Base-by-base conservation (phyloP, 805 yeast genomes). In the Kodamaea restingae region DNA sequence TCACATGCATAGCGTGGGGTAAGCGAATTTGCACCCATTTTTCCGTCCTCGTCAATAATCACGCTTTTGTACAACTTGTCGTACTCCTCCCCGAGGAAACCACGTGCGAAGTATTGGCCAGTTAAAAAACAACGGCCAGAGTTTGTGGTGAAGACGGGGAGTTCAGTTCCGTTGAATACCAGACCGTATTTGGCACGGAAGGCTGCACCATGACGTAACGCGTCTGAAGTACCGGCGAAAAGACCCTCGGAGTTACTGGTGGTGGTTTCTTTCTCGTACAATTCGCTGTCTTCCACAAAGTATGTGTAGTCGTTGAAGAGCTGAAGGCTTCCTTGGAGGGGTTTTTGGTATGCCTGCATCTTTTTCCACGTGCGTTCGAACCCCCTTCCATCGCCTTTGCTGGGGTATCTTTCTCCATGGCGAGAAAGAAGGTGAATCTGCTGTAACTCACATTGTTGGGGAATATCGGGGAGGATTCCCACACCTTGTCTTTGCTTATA, bases 381-480 rank as follows among this genome's bases (percentile, higher is more conserved):
- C 7, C 31, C 17, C 30, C 47, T 50, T 7, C 71, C 71, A 20
- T 43, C 49, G 18, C 55, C 43, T 22, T 47, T 50, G n/a, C 67
- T 55, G 6, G 72, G 68, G 52, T 69, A 84, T 47, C 95, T 67
- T 57, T 85, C 93, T 15, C 91, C 95, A 53, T 87, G 95, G 52
- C 95, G 73, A 48, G 80, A 78, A 37, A 83, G 61, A 15, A 84
- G 60, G 48, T 82, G 88, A 7, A 83, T 86, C 57, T 84, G 91
- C 48, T 76, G 76, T 40, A 80, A 65, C 4, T 58, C 50, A 57
- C 85, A 80, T 32, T 64, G 65, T 7, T 57, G 63, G 41, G 60
- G 60, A 18, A 55, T 45, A 26, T 48, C 58, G 15, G 60, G 47
- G n/a, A 50, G 46, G 18, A 55, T 55, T 1, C 60, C 60, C 25